Conservation (phyloP, 2,329 filamentous ascomycete genomes). For the Colletotrichum sp. region DNA sequence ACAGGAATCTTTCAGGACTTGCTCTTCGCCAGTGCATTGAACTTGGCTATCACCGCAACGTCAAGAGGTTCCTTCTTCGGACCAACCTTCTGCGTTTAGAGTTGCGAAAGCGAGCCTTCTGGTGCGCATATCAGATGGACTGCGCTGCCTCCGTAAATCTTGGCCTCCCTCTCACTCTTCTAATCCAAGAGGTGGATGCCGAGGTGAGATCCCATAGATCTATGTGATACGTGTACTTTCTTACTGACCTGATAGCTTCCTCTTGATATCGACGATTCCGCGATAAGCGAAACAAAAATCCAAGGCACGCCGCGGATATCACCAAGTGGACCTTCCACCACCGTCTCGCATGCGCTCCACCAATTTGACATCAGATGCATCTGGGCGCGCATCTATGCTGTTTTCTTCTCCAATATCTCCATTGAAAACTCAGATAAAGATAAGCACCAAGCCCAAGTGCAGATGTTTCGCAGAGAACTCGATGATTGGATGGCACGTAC, state of each 20-base stretch:
- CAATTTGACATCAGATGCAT: slow-evolving; percentile 2
- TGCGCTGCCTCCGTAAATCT: not conserved
- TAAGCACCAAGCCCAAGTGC: not conserved
- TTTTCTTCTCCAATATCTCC: not conserved
- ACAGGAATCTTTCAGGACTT: slow-evolving; percentile 30
- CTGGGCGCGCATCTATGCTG: slow-evolving; percentile 8
- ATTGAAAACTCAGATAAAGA: not conserved
- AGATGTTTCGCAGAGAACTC: not conserved
- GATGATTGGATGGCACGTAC: not conserved
- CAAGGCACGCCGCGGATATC: not conserved
- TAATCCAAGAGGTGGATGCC: not conserved
- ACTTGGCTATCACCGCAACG: slow-evolving; percentile 32
- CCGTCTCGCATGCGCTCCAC: slow-evolving; percentile 1
- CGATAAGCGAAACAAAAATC: not conserved
- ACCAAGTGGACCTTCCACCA: not conserved
- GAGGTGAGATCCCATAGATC: not conserved
- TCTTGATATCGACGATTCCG: not conserved
- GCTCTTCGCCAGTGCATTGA: slow-evolving; percentile 36
- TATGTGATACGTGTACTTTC: not conserved
- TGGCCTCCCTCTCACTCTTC: not conserved
- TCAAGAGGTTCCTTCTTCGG: not conserved
- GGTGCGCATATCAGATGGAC: slow-evolving; percentile 15
- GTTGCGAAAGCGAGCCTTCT: slow-evolving; percentile 13
- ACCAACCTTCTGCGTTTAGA: not conserved
- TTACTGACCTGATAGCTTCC: not conserved